Base-by-base conservation (phyloP, 208 protist genomes). In the Acanthamoeba royreba region DNA sequence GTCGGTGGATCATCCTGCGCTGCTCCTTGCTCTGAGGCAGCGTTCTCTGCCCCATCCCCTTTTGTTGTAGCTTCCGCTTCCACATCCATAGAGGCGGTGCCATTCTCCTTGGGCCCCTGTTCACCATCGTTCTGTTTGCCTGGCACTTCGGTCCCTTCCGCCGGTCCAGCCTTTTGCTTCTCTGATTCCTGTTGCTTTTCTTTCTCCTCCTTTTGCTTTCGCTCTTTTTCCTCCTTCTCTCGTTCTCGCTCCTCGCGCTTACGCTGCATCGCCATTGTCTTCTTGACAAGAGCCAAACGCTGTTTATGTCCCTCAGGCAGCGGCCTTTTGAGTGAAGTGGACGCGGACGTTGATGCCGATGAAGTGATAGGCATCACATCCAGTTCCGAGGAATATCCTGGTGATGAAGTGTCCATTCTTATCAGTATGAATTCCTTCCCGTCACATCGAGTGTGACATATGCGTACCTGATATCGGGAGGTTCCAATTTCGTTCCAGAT, bases 241-340 rank as follows among this genome's bases (percentile, higher is more conserved):
- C 69, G 69, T n/a, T 79, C 69, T 22, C 47, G 42, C 40, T 79
- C 69, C 15, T 79, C 69, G 38, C 40, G 69, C 69, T 79, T 79
- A 42, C 69, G 69, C 11, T 79, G 69, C 13, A 79, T 1, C 40
- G 69, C 69, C 69, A 79, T 79, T 9, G 69, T 79, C 69, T 79
- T 79, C 69, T 79, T 79, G 69, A 79, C 69, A 33, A 79, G 69
- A 11, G 79, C 79, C 43, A 87, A 31, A 5, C 79, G 79, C 31
- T 87, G 79, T 38, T 87, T 87, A 47, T 87, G 79, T 42, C 46
- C 79, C 28, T 87, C 79, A 0, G 79, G 79, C n/a, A 87, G 43
- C 2, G 79, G 43, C 17, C 46, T 42, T 47, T 61, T 87, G 38
- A 79, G 69, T 42, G 28, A 46, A 9, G 69, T 22, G 22, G 31